Evolutionary conservation across 2,329 filamentous ascomycete species (phyloP).

Genomic region (Parasarocladium wereldwijsianum): DNA sequence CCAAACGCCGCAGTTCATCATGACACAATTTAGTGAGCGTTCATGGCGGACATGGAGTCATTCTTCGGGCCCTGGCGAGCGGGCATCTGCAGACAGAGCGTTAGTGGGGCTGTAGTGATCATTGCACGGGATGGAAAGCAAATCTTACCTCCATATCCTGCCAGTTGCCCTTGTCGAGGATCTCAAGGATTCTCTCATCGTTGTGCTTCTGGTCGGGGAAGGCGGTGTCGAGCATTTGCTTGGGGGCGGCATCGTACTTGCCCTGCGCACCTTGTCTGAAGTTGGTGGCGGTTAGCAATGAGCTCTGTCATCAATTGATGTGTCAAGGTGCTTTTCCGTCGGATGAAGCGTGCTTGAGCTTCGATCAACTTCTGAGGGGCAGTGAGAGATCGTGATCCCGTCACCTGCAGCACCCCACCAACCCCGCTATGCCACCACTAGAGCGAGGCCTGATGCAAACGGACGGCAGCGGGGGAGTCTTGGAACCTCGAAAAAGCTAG

Average conservation of each 20-base stretch:
- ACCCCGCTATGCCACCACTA: too few species aligned
- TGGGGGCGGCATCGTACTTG: conserved; percentile 60
- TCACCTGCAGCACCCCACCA: too few species aligned
- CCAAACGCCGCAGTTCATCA: too few species aligned
- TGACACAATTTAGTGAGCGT: conserved; percentile 27
- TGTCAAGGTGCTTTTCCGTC: too few species aligned
- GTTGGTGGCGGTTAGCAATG: too few species aligned
- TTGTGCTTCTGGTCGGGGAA: conserved; percentile 62
- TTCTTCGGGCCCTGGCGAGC: conserved; percentile 38
- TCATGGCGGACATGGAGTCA: conserved; percentile 31
- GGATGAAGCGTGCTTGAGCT: background rate
- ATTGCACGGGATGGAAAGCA: background rate
- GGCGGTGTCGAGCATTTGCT: conserved; percentile 63
- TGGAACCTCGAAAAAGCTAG: too few species aligned
- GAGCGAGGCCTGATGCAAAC: too few species aligned
- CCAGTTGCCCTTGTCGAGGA: conserved; percentile 60
- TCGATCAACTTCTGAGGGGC: background rate
- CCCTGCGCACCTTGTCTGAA: conserved; percentile 75
- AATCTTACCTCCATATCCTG: conserved; percentile 42
- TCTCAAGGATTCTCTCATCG: conserved; percentile 69
- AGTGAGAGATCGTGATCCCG: too few species aligned
- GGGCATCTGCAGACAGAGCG: conserved; percentile 25
- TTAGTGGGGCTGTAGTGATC: background rate
- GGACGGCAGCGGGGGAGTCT: too few species aligned
- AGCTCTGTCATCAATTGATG: too few species aligned